Evolutionary conservation across 2,329 filamentous ascomycete species (phyloP), one percentile per base, ranked within the genome.

Genomic region (Penicillium capsulatum): DNA sequence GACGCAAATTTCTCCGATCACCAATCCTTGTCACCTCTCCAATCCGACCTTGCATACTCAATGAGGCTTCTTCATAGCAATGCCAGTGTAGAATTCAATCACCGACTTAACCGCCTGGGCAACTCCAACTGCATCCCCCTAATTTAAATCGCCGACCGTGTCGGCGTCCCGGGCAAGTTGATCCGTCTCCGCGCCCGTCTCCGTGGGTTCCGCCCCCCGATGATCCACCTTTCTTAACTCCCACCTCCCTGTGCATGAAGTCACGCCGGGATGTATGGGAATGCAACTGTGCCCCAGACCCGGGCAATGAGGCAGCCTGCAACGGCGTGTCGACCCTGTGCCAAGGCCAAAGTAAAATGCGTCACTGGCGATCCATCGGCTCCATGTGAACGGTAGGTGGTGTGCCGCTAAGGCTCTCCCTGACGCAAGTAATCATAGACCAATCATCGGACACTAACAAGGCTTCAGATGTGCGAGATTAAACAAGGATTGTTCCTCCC

Each of bases 271-370:
- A 24, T 24, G 22, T 24, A 10, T 17, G 20, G 7, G 3, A 19
- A 15, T 24, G 20, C n/a, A 6, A 24, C 33, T 3, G 20, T 10
- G 7, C 33, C 19, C 8, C 22, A 35, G 19, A 4, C 8, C 20
- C 15, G 14, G n/a, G 9, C 13, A 3, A 8, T 22, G n/a, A 26
- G 19, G 33, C 3, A 24, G 19, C 24, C 24, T 33, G 7, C 42
- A 20, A 34, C 32, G 28, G 42, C 42, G 17, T 44, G 42, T 29
- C 38, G 42, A 13, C 34, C 34, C 14, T 44, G 42, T 20, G 42
- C 42, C 17, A 28, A 24, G 20, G 42, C 42, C 24, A 44, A 44
- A 34, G 38, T 36, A 17, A 41, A 36, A 36, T 44, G 42, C 27
- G 31, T 41, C 30, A 31, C 30, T 6, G 19, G 19, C 2, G 22